Evolutionary conservation across 2,329 filamentous ascomycete genomes (phyloP), one percentile per base, ranked within the genome.

Genomic region (Hypocrella siamensis): DNA sequence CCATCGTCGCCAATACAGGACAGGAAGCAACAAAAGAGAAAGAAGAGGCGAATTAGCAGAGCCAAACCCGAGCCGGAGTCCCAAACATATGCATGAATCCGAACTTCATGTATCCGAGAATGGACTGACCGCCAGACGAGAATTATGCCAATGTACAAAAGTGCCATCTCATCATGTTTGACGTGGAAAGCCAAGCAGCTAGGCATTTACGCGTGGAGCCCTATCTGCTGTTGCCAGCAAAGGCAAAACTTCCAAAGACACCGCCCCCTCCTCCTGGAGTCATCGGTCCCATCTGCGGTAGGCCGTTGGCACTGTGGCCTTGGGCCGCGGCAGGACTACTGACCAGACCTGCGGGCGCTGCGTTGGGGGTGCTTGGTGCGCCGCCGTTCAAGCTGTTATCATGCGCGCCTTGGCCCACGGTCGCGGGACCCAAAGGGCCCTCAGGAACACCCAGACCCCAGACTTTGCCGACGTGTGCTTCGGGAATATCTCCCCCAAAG

Each of bases 391-490:
- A 42, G 41, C 46, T 43, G 41, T 63, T 21, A 61, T 69, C 37
- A 35, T 44, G 48, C 42, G 46, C 39, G 26, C 26, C 28, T n/a
- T 53, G 48, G 32, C 43, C 46, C 44, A 57, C 52, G 35, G 35
- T 9, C 24, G 49, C 44, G 30, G 46, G 47, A 28, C 46, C 48
- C 19, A 54, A 39, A 19, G 59, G 42, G 16, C 65, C 46, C 53
- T 79, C 73, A 42, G 80, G 67, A 57, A 73, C 79, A 32, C 85
- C 86, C 8, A 96, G 63, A 9, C 88, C 88, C 81, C 88, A 96
- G 44, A 94, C 85, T 56, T 92, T 88, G 37, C 86, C 85, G 5
- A 81, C 62, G 42, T 92, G 84, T 43, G 92, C 80, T 19, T 81
- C 73, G 6, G 82, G 75, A 29, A 94, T 79, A 17, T 75, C 68